Evolutionary conservation across 2,329 filamentous ascomycete species (phyloP), one percentile per base, ranked within the genome.

Genomic region (Talaromyces amestolkiae): DNA sequence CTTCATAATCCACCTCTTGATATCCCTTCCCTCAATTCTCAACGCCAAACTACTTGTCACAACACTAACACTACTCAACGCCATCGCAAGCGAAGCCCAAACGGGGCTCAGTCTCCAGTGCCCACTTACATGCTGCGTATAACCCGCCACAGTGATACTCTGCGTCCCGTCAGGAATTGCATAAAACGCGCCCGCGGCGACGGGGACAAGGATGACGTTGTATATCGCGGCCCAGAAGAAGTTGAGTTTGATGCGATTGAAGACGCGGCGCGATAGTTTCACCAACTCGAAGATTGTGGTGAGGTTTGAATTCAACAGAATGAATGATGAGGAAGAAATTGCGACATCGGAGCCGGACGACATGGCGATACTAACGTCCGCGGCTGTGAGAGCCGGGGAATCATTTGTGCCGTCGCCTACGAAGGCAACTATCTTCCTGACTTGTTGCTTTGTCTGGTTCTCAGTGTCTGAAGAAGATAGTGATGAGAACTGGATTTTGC

Each of bases 51-150:
- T 94, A 75, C 92, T 96, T 73, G 87, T 79, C 60, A 97, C 90
- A 54, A 98, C 93, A 73, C 91, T 95, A 70, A 97, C 89, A 76
- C 91, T 94, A 77, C 93, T 97, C 76, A 93, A 78, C 31, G 94
- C 94, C 94, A 97, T 98, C 0, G 93, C 93, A 75, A 97, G 78
- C 69, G 89, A 90, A 5, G 93, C 94, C 93, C 93, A 97, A 6
- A 83, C 82, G 0, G 82, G 82, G 68, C 80, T 80, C 9, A 84
- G 66, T 39, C 81, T 73, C 79, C 80, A 83, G 60, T 80, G 79
- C 11, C 72, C 72, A 67, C 75, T 68, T 37, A 76, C 74, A 65
- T 66, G 71, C 51, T 72, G 71, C 27, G 72, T 75, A 13, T 37
- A 33, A 2, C 59, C 59, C 68, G 33, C 53, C 70, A 71, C 74